These are phyloP conservation scores for Sophora flavescens DNA, from an alignment of 306 rosid species.

Conservation along the genomic window DNA sequence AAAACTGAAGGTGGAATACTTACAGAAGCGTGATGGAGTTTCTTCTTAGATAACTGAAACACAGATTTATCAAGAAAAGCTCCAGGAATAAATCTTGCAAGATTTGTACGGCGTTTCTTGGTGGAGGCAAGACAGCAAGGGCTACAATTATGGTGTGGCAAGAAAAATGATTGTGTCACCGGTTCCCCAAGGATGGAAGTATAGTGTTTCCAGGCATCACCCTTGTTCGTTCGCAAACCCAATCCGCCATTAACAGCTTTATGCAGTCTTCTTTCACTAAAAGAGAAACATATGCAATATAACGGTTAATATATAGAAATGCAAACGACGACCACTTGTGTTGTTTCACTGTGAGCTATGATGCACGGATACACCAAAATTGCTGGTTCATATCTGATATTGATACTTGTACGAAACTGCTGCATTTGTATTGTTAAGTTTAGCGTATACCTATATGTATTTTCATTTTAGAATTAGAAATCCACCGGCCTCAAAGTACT, in stretches of 20 bases:
- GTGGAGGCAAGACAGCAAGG: constrained; percentile 64
- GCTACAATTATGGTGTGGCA: constrained; percentile 48
- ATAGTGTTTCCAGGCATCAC: constrained; percentile 54
- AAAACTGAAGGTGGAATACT: constrained; percentile 44
- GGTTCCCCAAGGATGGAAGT: constrained; percentile 54
- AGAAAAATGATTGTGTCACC: constrained; percentile 40
- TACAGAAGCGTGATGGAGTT: constrained; percentile 54
- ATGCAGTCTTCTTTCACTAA: constrained; percentile 51
- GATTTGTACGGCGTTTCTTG: constrained; percentile 46
- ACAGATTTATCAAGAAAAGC: constrained; percentile 68
- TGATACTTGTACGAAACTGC: not conserved
- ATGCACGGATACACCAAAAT: not conserved
- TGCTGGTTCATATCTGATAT: not conserved
- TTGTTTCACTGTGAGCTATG: not conserved
- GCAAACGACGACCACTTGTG: not conserved
- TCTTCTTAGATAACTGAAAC: constrained; percentile 53
- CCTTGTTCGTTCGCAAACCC: constrained; percentile 52
- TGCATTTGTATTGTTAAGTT: not conserved
- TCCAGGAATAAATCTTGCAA: constrained; percentile 50
- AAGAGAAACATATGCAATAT: not conserved
- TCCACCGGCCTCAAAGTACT: not conserved
- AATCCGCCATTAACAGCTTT: constrained; percentile 54
- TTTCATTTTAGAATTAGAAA: no score
- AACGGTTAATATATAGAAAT: not conserved
- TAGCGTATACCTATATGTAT: not conserved